Evolutionary conservation across 164 flowering plant species (phyloP).

Genomic region (Vitis rupestris): DNA sequence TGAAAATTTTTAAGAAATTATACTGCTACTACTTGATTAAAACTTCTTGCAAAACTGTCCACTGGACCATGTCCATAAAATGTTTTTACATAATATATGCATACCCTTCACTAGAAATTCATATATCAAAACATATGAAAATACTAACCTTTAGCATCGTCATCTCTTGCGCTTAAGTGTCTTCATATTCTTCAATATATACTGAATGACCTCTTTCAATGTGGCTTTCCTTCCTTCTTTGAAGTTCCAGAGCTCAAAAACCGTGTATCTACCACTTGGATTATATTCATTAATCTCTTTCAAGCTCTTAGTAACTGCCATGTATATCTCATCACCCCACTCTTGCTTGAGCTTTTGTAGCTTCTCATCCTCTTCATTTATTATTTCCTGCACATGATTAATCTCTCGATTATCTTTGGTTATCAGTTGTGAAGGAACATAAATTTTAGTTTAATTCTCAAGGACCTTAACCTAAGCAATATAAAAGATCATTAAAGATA

Average conservation of each 20-base stretch:
- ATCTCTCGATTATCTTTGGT: not conserved
- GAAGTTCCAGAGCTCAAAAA: slow-evolving; percentile 17
- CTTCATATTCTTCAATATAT: slow-evolving; percentile 27
- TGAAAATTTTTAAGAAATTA: too few species aligned
- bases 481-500: too few species aligned
- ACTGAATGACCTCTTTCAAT: slow-evolving; percentile 51
- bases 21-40: too few species aligned
- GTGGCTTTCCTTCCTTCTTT: slow-evolving; percentile 37
- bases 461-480: too few species aligned
- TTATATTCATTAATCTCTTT: slow-evolving; percentile 16
- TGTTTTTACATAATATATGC: too few species aligned
- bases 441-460: not conserved
- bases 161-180: slow-evolving; percentile 38
- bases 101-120: too few species aligned
- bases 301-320: slow-evolving; percentile 12
- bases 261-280: slow-evolving; percentile 18
- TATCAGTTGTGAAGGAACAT: too few species aligned
- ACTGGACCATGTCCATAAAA: too few species aligned
- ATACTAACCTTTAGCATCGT: slow-evolving; percentile 14
- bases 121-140: too few species aligned
- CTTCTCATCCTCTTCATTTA: slow-evolving; percentile 52
- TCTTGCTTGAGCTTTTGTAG: slow-evolving; percentile 39
- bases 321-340: slow-evolving; percentile 38
- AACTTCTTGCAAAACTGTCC: too few species aligned
- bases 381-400: slow-evolving; percentile 32